These are phyloP conservation scores for Solanum ossicruentum DNA, from an alignment of 257 asterid species.

Conservation along the genomic window DNA sequence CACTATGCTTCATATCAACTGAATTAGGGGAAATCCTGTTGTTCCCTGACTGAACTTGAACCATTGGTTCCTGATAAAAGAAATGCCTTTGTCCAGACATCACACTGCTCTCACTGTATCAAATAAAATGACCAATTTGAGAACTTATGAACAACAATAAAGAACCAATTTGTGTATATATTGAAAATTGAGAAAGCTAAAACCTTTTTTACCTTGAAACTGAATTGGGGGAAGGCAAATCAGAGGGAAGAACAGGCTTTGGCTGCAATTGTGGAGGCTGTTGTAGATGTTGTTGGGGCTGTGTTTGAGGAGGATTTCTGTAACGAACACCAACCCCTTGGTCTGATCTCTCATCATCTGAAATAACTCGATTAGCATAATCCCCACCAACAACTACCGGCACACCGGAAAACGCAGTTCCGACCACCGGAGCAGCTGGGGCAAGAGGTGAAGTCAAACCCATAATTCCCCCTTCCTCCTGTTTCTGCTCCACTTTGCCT, in stretches of 20 bases:
- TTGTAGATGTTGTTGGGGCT: slow-evolving; percentile 30
- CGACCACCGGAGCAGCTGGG: slow-evolving; percentile 2
- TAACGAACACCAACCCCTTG: slow-evolving; percentile 34
- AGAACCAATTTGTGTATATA: not conserved
- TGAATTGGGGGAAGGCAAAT: slow-evolving; percentile 79
- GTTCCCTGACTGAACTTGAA: slow-evolving; percentile 48
- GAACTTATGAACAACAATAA: not conserved
- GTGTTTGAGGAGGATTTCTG: slow-evolving; percentile 31
- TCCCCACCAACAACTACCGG: slow-evolving; percentile 57
- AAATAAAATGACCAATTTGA: not conserved
- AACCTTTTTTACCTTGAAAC: slow-evolving; percentile 57
- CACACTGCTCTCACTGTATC: slow-evolving; percentile 59
- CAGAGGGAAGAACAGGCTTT: slow-evolving; percentile 33
- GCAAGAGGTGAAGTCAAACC: not conserved
- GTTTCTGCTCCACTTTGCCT: slow-evolving; percentile 20
- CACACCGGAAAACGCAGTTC: slow-evolving; percentile 20
- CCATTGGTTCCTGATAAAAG: slow-evolving; percentile 40
- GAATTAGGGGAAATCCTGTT: slow-evolving; percentile 25
- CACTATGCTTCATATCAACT: slow-evolving; percentile 32
- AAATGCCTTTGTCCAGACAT: slow-evolving; percentile 57
- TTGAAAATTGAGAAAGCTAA: not conserved
- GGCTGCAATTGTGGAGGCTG: slow-evolving; percentile 47
- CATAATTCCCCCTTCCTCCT: slow-evolving; percentile 32
- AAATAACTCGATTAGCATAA: slow-evolving; percentile 26
- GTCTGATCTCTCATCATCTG: slow-evolving; percentile 83